phyloP scores from a whole-genome alignment of 2,329 filamentous ascomycete species.

The Ophiostoma fasciatum region DNA sequence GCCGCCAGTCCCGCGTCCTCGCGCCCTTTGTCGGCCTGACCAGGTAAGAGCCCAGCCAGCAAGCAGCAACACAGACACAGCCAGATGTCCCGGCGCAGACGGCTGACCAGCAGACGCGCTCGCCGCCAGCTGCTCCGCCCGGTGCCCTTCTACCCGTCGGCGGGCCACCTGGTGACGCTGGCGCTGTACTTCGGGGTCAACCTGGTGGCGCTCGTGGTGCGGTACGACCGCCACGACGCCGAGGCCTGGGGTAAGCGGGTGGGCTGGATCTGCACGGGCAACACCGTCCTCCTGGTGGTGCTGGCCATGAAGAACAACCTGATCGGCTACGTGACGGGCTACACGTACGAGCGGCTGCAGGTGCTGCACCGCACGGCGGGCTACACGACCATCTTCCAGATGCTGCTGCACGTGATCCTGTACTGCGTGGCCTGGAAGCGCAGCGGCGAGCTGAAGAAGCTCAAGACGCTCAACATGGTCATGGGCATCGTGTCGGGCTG shows the following conservation, averaged over 20 bases:
- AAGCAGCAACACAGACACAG: background rate
- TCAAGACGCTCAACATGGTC: slow-evolving; percentile 18
- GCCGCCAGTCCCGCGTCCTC: background rate
- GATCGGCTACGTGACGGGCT: slow-evolving; percentile 25
- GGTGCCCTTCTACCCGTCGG: background rate
- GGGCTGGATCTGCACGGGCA: slow-evolving; percentile 25
- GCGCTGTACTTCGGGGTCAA: background rate
- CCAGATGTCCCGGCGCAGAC: no score
- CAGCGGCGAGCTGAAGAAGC: slow-evolving; percentile 9
- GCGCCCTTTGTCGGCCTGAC: background rate
- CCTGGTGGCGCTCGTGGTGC: background rate
- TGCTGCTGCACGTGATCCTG: slow-evolving; percentile 22
- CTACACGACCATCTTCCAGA: slow-evolving; percentile 23
- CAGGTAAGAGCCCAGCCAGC: background rate
- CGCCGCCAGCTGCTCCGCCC: background rate
- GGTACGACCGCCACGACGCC: background rate
- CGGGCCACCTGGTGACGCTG: background rate
- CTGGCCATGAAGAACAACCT: slow-evolving; percentile 34
- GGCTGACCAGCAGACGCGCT: background rate
- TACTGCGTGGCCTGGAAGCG: slow-evolving; percentile 20
- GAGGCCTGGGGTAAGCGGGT: slow-evolving; percentile 3
- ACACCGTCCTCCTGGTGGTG: slow-evolving; percentile 30
- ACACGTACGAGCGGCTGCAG: slow-evolving; percentile 32
- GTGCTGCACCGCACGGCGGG: slow-evolving; percentile 30
- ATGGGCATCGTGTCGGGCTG: slow-evolving; percentile 22